A percentile compares a stretch with the other conserved stretches of the same genome.
phyloP scores from a whole-genome alignment of 2,329 filamentous ascomycete genomes.

The Talaromyces sp. region DNA sequence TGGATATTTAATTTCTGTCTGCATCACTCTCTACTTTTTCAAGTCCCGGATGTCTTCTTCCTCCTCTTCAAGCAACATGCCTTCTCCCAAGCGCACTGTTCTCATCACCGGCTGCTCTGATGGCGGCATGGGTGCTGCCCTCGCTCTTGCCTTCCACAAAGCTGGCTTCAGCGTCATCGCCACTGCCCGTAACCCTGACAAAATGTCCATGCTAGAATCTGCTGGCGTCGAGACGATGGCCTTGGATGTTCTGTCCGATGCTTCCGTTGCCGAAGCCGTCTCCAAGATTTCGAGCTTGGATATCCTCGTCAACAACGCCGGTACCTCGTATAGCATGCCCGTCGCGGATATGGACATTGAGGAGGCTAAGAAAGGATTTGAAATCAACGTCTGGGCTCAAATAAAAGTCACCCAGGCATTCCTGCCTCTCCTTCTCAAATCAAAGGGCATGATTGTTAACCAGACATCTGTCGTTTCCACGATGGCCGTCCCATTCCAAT shows the following conservation, averaged over 20 bases:
- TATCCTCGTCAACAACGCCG: slow-evolving; percentile 28
- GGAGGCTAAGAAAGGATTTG: slow-evolving; percentile 18
- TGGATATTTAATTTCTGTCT: not conserved
- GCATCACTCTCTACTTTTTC: not conserved
- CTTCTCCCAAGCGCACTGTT: slow-evolving; percentile 7
- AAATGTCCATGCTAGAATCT: not conserved
- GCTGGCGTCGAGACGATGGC: slow-evolving; percentile 1
- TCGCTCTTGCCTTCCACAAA: slow-evolving; percentile 11
- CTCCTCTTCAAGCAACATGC: not conserved
- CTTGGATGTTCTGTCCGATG: not conserved
- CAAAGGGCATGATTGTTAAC: slow-evolving; percentile 10
- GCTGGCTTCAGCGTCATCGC: slow-evolving; percentile 7
- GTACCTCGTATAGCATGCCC: slow-evolving; percentile 11
- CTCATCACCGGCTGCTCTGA: slow-evolving; percentile 14
- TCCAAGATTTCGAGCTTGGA: slow-evolving; percentile 13
- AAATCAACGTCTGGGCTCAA: slow-evolving; percentile 36
- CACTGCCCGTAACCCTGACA: slow-evolving; percentile 1
- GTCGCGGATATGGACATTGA: slow-evolving; percentile 6
- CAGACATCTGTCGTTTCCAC: slow-evolving; percentile 11
- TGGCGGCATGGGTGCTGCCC: slow-evolving; percentile 10
- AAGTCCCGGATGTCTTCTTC: not conserved
- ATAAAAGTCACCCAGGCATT: slow-evolving; percentile 29
- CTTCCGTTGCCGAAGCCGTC: slow-evolving; percentile 3
- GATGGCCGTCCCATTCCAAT: slow-evolving; percentile 6
- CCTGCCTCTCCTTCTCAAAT: slow-evolving; percentile 26